Base-by-base conservation (phyloP, 108 stramenopile genomes). In the Skeletonema tropicum region DNA sequence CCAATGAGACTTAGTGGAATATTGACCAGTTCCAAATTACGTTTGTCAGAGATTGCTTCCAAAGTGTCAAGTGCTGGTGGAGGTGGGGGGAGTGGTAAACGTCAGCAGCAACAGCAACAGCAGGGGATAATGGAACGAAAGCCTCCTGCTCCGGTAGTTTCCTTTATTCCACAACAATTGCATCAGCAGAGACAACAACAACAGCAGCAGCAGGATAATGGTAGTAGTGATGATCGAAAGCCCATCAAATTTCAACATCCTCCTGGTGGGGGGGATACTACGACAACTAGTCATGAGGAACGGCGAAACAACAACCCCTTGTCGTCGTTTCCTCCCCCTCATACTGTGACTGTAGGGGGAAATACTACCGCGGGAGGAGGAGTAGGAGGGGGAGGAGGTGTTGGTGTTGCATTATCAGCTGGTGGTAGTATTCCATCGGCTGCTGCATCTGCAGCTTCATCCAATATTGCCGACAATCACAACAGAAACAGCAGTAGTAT, bases 21-120 rank as follows among this genome's bases (percentile, higher is more conserved):
- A 25, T 25, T 55, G 5, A 3, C 52, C 23, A 23, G 21, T 55
- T 58, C 57, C 10, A 77, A 77, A 59, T 39, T 39, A 39, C 65
- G 70, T 17, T 14, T 77, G 0, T 49, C 76, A 0, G 64, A 71
- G 19, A 77, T 77, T 59, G 76, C 76, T 1, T 52, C 29, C 68
- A 70, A 69, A 21, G 63, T 36, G 0, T 32, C 63, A 1, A 19
- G 23, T 17, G 17, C 48, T n/a, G 23, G 36, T 30, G 21, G 68
- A 25, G 32, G 23, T 6, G 41, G 13, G 29, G 46, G 26, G n/a
- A 25, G 45, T 6, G 2, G 26, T 29, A 1, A 29, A 17, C 29
- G 49, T 0, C 66, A 30, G 31, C 25, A 30, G n/a, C 46, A 39
- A 10, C 33, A 39, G 10, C 38, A 39, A 2, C 31, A 39, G 11